Conservation (phyloP, 768 basidiomycete genomes). For the Kwoniella heveanensis region DNA sequence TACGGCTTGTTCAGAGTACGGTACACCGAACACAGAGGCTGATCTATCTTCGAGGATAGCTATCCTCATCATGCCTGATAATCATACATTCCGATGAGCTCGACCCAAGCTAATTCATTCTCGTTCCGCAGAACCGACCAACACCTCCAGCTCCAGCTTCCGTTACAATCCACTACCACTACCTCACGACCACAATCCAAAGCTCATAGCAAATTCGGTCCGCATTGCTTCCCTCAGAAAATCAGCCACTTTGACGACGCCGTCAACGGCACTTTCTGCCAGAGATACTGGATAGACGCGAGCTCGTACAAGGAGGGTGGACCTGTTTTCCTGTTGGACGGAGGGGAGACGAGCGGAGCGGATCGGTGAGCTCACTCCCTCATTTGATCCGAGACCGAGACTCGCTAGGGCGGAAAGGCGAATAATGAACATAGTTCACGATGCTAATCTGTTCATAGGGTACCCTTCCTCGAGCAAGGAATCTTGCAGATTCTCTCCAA, state of each 20-base stretch:
- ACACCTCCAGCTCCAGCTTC: slow-evolving; percentile 2
- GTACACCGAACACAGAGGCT: too few species aligned
- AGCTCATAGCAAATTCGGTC: slow-evolving; percentile 26
- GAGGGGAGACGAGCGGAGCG: slow-evolving; percentile 87
- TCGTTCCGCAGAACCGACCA: neutral
- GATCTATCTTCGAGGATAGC: too few species aligned
- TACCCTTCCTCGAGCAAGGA: slow-evolving; percentile 70
- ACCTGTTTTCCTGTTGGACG: slow-evolving; percentile 88
- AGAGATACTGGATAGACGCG: slow-evolving; percentile 90
- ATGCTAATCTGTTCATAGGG: slow-evolving; percentile 17
- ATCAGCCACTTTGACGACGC: slow-evolving; percentile 74
- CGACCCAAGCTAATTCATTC: neutral
- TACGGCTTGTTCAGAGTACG: too few species aligned
- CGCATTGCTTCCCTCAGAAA: slow-evolving; percentile 74
- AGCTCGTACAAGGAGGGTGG: slow-evolving; percentile 74
- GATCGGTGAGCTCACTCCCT: slow-evolving; percentile 58
- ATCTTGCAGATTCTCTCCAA: slow-evolving; percentile 83
- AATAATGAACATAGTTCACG: neutral
- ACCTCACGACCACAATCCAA: neutral
- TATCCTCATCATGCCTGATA: too few species aligned
- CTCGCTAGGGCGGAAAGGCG: neutral
- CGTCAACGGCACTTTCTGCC: slow-evolving; percentile 68
- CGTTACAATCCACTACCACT: slow-evolving; percentile 5
- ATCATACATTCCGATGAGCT: too few species aligned
- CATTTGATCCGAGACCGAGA: too few species aligned